A percentile compares a stretch with the other conserved stretches of the same genome.
phyloP scores from a whole-genome alignment of 73 alveolate genomes.

The Uronychia setigera region DNA sequence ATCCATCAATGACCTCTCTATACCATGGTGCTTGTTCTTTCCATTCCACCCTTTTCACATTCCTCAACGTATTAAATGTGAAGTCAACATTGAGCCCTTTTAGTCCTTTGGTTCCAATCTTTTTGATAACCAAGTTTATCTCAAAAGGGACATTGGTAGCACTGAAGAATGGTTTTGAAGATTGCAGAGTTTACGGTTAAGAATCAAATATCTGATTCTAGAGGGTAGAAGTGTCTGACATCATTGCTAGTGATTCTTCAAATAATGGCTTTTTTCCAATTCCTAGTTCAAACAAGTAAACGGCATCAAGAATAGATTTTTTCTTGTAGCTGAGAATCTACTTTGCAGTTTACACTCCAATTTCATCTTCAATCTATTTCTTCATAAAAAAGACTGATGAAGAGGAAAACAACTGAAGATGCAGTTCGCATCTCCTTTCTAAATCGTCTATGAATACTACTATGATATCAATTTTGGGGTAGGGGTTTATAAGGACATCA shows the following conservation, averaged over 20 bases:
- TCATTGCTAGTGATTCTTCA: not conserved
- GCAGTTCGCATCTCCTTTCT: conserved; percentile 1
- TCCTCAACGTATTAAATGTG: conserved; percentile 36
- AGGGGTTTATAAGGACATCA: not conserved
- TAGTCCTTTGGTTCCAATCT: not conserved
- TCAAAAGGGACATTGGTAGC: not conserved
- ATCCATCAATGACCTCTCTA: conserved; percentile 59
- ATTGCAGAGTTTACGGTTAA: not conserved
- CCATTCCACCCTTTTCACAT: conserved; percentile 44
- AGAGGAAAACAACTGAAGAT: not conserved
- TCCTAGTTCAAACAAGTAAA: not conserved
- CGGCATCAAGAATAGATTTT: not conserved
- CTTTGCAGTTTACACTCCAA: not conserved
- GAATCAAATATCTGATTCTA: not conserved
- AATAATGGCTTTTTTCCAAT: not conserved
- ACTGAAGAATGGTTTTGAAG: not conserved
- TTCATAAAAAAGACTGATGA: not conserved
- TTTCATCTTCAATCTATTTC: not conserved
- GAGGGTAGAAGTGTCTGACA: not conserved
- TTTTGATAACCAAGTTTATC: not conserved
- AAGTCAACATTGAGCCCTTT: conserved; percentile 34
- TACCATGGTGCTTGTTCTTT: conserved; percentile 62
- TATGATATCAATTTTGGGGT: not conserved
- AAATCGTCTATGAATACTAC: not conserved
- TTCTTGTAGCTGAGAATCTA: not conserved